These are phyloP conservation scores for Torulaspora gathmanii DNA, from an alignment of 805 yeast genomes.

Conservation along the genomic window DNA sequence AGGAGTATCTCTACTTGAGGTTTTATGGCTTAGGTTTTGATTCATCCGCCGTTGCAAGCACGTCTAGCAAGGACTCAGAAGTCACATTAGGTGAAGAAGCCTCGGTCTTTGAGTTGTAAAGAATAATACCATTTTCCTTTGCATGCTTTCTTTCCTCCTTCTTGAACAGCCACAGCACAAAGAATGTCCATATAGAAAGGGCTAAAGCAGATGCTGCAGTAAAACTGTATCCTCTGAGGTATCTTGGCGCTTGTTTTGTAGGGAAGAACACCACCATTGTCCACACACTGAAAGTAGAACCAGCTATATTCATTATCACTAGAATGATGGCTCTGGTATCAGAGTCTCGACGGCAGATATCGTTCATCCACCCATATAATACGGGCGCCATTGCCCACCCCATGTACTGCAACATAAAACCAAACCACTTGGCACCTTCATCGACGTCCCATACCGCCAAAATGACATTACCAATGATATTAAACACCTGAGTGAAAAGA, in stretches of 20 bases:
- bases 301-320: constrained; percentile 48
- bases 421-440: constrained; percentile 56
- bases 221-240: constrained; percentile 48
- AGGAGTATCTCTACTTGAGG: too few relatives aligned
- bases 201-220: constrained; percentile 37
- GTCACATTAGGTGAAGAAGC: not conserved
- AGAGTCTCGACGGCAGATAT: constrained; percentile 51
- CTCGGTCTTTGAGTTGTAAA: constrained; percentile 22
- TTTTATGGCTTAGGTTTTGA: not conserved
- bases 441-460: constrained; percentile 54
- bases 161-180: constrained; percentile 36
- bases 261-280: constrained; percentile 42
- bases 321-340: constrained; percentile 49
- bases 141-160: constrained; percentile 39
- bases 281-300: constrained; percentile 54
- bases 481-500: constrained; percentile 47
- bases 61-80: not conserved
- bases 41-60: not conserved
- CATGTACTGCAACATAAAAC: constrained; percentile 50
- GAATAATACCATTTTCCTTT: constrained; percentile 36
- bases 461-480: constrained; percentile 47
- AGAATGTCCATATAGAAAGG: constrained; percentile 25
- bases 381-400: constrained; percentile 62
- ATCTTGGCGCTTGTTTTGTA: constrained; percentile 54
- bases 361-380: constrained; percentile 54